Evolutionary conservation across 192 early-diverging fungal species (phyloP).

Genomic region (Entomortierella parvispora): DNA sequence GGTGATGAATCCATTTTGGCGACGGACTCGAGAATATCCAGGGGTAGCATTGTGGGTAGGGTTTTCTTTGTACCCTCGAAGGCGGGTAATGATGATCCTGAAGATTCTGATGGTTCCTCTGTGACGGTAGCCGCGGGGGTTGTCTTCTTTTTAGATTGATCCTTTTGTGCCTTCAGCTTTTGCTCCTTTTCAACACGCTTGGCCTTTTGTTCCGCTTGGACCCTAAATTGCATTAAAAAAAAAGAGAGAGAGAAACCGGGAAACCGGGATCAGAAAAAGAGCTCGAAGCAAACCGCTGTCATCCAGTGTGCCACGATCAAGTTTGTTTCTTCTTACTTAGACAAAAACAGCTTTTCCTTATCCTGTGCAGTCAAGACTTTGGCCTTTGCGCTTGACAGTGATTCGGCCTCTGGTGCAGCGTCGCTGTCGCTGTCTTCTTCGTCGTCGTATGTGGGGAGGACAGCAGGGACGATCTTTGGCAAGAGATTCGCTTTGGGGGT

Average conservation of each 20-base stretch:
- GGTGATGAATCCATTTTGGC: conserved; percentile 28
- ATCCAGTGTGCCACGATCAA: neutral
- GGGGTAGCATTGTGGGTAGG: conserved; percentile 31
- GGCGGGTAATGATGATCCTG: conserved; percentile 1
- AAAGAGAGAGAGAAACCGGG: neutral
- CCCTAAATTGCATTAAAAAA: conserved; percentile 3
- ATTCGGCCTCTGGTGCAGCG: conserved; percentile 45
- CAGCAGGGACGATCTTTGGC: conserved; percentile 20
- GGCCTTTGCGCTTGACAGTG: conserved; percentile 44
- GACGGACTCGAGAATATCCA: conserved; percentile 44
- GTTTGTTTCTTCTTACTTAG: conserved; percentile 23
- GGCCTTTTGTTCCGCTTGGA: conserved; percentile 50
- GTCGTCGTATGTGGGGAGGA: conserved; percentile 22
- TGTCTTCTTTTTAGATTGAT: conserved; percentile 22
- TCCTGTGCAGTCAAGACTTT: conserved; percentile 40
- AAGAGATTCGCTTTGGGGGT: conserved; percentile 19
- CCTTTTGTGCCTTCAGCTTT: conserved; percentile 51
- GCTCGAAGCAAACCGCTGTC: neutral
- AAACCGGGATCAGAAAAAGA: neutral
- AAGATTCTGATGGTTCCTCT: neutral
- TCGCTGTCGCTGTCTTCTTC: conserved; percentile 48
- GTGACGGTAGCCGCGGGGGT: neutral
- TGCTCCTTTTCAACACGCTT: conserved; percentile 41
- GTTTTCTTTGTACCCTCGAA: conserved; percentile 7
- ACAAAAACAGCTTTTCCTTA: conserved; percentile 45